phyloP scores from a whole-genome alignment of 2,329 filamentous ascomycete genomes.

The Monosporascus sp. region DNA sequence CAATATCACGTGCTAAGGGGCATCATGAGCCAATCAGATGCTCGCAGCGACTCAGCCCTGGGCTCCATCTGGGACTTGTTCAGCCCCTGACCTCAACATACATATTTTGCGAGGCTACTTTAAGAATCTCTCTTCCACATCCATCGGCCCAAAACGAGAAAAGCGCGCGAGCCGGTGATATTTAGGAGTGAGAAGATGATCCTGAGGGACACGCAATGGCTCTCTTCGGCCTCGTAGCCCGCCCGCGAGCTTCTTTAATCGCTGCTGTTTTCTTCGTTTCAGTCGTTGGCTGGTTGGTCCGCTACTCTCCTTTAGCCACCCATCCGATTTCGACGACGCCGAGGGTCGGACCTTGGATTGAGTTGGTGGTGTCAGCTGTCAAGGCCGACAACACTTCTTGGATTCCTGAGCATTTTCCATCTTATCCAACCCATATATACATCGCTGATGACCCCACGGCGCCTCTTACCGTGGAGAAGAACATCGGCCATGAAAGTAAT shows the following conservation, averaged over 20 bases:
- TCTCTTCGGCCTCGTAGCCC: constrained; percentile 1
- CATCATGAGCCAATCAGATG: neutral
- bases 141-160: neutral
- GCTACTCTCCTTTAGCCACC: neutral
- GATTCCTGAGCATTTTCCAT: constrained; percentile 17
- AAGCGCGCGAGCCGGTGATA: neutral
- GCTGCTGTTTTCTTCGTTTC: neutral
- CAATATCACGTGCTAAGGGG: too few relatives aligned
- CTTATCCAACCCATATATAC: constrained; percentile 28
- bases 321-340: neutral
- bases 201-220: neutral
- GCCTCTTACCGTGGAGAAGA: constrained; percentile 30
- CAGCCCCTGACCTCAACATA: neutral
- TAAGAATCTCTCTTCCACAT: neutral
- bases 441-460: constrained; percentile 34
- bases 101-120: neutral
- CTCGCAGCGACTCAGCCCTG: neutral
- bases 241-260: constrained; percentile 1
- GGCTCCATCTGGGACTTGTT: neutral
- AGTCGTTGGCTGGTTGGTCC: neutral
- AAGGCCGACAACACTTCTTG: constrained; percentile 21
- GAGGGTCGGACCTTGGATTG: constrained; percentile 1
- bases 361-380: constrained; percentile 20
- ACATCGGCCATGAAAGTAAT: constrained; percentile 32
- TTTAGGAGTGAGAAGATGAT: neutral